Base-by-base conservation (phyloP, 2,329 filamentous ascomycete genomes). In the Tolypocladium inflatum region DNA sequence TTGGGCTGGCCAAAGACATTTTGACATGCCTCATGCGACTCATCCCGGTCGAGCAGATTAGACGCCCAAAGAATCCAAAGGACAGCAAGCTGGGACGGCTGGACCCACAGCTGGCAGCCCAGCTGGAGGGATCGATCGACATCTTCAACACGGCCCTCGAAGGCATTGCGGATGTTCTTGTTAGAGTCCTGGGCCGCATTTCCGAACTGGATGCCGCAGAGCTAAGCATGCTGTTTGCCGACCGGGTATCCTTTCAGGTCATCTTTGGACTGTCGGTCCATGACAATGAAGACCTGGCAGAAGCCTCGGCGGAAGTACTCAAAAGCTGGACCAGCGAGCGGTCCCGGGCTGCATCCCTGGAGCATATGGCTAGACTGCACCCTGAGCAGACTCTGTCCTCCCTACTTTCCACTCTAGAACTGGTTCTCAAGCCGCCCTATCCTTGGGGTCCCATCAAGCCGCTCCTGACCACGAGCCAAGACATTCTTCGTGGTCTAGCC, bases 201-300 rank as follows among this genome's bases (percentile, higher is more conserved):
- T 87, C 87, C 41, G 88, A 92, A 61, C 92, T 97, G 66, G 80
- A 83, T 23, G 78, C 84, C 0, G 74, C 80, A 4, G 84, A 93
- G 59, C 77, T 97, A 45, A 81, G 85, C 58, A 76, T 81, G 30
- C 74, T 97, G 13, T 90, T 90, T 65, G 78, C 82, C 56, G 84
- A 87, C 58, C 80, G 83, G 23, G 76, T 84, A 48, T 86, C 86
- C 8, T 88, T 90, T 60, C 85, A 87, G 63, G 84, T 89, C 42
- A 80, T 96, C 48, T 84, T 96, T 52, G 87, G 88, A 5, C 81
- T 90, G 21, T 83, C 97, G 8, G 85, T 97, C 58, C 91, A 91
- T 50, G 89, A 90, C 19, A 87, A 95, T 63, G 78, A 88, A 58
- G 81, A 86, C 59, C 86, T 94, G 39, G 91, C 90, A 61, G 87